Base-by-base conservation (phyloP, 2,329 filamentous ascomycete genomes). In the Zymoseptoria crescenta region DNA sequence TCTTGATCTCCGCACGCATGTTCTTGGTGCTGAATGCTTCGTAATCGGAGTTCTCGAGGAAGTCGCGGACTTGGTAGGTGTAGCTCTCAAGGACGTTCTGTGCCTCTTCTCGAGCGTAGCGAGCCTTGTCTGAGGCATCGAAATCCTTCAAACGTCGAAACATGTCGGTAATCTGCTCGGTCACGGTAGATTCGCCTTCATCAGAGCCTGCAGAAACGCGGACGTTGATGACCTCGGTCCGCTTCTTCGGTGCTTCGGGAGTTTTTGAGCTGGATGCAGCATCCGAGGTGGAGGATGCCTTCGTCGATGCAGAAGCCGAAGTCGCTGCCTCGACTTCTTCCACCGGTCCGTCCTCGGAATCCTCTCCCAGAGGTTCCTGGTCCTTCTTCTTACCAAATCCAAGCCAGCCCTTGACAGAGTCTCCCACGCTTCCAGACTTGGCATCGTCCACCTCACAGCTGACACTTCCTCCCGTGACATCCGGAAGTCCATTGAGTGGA, bases 391-490 rank as follows among this genome's bases (percentile, higher is more conserved):
- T 89, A 27, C 93, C 94, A 71, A 97, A 92, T 5, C 94, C 94
- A 71, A 99, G 95, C 63, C 96, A 83, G 64, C 92, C 95, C 81
- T 99, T 99, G 65, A 97, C 90, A 50, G 91, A 92, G 70, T 96
- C 93, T 53, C 96, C 89, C 54, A 97, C 83, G 55, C 87, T 86
- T 64, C 89, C 89, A 73, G 91, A 90, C 74, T 84, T 84, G 8
- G 76, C 73, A 4, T 81, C 81, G 56, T 95, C 89, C 27, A 87
- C 83, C 72, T 96, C 89, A 70, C 94, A 99, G 73, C 92, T 92
- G 5, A 94, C 86, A 58, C 82, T 82, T n/a, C 88, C 88, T 67
- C 84, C 84, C 58, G 82, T 74, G 55, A 97, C 82, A 62, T 92
- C 87, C 2, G 95, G 90, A 66, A 95, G 85, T 35, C 91, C 92